These are phyloP conservation scores for Russula sp. DNA, from an alignment of 768 basidiomycete genomes.

Conservation along the genomic window DNA sequence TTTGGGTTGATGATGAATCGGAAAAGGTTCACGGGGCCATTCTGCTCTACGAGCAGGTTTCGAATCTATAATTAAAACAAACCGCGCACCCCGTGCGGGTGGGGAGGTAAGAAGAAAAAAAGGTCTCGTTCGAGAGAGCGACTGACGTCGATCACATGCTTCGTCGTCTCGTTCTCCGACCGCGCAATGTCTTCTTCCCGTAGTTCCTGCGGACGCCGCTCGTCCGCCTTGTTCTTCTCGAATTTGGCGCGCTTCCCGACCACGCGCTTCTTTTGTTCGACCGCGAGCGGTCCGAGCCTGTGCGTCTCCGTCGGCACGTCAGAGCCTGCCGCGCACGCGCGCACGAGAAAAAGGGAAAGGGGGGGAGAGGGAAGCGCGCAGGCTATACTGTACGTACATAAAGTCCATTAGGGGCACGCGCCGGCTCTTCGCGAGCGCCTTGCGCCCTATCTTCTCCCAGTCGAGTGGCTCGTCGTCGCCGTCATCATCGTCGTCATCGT, in stretches of 20 bases:
- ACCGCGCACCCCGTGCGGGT: no score
- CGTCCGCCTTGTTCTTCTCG: slow-evolving; percentile 66
- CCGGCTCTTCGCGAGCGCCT: slow-evolving; percentile 73
- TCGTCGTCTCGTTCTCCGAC: slow-evolving; percentile 84
- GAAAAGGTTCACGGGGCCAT: slow-evolving; percentile 67
- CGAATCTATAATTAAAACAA: slow-evolving; percentile 43
- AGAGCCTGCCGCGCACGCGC: neutral
- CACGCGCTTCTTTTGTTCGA: slow-evolving; percentile 76
- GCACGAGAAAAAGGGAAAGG: neutral
- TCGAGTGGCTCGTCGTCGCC: slow-evolving; percentile 44
- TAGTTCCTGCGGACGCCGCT: slow-evolving; percentile 70
- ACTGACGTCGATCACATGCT: slow-evolving; percentile 71
- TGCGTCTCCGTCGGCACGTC: slow-evolving; percentile 14
- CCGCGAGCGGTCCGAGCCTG: slow-evolving; percentile 87
- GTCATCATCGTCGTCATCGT: slow-evolving; percentile 35
- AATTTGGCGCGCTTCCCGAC: slow-evolving; percentile 55
- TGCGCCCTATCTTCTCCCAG: slow-evolving; percentile 85
- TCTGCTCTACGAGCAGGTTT: slow-evolving; percentile 46
- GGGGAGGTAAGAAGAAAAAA: neutral
- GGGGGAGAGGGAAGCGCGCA: neutral
- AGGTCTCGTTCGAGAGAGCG: neutral
- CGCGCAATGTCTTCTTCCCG: slow-evolving; percentile 77
- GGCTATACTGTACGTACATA: slow-evolving; percentile 52
- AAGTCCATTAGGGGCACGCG: slow-evolving; percentile 80
- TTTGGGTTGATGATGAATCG: slow-evolving; percentile 83